Conservation (phyloP, 192 early-diverging fungal species). For the Pilaira anomala region DNA sequence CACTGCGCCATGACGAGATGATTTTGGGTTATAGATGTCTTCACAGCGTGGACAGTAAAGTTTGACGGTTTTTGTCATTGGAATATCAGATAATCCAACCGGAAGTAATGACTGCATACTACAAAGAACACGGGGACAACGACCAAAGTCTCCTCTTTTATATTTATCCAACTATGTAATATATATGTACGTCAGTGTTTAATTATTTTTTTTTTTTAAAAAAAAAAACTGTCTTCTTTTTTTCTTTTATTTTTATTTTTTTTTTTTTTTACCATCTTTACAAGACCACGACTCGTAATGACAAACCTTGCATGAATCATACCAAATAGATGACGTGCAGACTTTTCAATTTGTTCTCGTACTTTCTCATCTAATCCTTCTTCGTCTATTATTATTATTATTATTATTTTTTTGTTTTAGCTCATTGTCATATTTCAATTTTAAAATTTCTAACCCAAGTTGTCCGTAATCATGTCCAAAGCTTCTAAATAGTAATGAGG, state of each 20-base stretch:
- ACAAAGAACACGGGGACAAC: slow-evolving; percentile 95
- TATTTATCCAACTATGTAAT: slow-evolving; percentile 76
- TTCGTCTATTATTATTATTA: slow-evolving; percentile 50
- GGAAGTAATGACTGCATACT: slow-evolving; percentile 86
- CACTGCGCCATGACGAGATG: slow-evolving; percentile 76
- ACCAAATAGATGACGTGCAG: slow-evolving; percentile 92
- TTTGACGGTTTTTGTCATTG: slow-evolving; percentile 83
- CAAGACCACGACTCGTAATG: slow-evolving; percentile 85
- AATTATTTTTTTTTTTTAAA: neutral
- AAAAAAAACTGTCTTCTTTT: neutral
- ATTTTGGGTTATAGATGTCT: slow-evolving; percentile 94
- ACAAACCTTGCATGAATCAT: slow-evolving; percentile 98
- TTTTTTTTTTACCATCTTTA: slow-evolving; percentile 72
- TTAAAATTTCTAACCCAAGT: slow-evolving; percentile 53
- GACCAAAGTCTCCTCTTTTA: slow-evolving; percentile 90
- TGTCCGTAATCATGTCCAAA: slow-evolving; percentile 90
- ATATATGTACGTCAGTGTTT: neutral
- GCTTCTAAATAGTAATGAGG: slow-evolving; percentile 82
- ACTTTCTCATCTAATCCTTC: slow-evolving; percentile 67
- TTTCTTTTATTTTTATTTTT: neutral
- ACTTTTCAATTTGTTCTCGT: slow-evolving; percentile 79
- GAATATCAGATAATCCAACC: slow-evolving; percentile 84
- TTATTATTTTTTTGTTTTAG: neutral
- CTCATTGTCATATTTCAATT: neutral
- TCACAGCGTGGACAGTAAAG: slow-evolving; percentile 96